Conservation (phyloP, 2,329 filamentous ascomycete genomes). For the Leptographium galeiforme region DNA sequence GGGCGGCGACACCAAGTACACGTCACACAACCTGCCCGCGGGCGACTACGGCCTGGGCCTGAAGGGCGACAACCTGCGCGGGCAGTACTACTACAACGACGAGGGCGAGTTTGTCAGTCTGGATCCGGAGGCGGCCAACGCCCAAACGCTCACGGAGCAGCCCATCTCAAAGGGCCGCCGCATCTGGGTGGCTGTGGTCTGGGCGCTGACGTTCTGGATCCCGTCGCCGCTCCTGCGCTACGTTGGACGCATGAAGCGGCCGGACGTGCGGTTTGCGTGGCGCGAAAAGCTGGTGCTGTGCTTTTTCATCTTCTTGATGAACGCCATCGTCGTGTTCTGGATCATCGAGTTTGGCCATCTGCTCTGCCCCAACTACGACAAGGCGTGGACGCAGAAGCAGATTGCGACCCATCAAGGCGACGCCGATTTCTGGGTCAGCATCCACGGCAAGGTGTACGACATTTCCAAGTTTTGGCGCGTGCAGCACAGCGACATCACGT, state of each 20-base stretch:
- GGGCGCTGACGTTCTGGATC: conserved; percentile 86
- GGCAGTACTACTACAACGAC: conserved; percentile 59
- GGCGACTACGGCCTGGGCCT: conserved; percentile 83
- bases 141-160: conserved; percentile 62
- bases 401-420: conserved; percentile 56
- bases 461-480: conserved; percentile 75
- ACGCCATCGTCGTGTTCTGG: conserved; percentile 76
- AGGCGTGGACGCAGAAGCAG: conserved; percentile 66
- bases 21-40: conserved; percentile 40
- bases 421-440: conserved; percentile 74
- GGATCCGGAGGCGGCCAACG: conserved; percentile 66
- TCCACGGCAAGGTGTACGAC: conserved; percentile 84
- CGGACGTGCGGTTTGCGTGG: conserved; percentile 95
- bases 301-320: conserved; percentile 67
- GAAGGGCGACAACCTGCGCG: conserved; percentile 70
- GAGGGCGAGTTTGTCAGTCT: conserved; percentile 57
- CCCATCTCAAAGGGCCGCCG: conserved; percentile 51
- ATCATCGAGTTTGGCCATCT: conserved; percentile 76
- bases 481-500: conserved; percentile 65
- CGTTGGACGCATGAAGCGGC: conserved; percentile 89
- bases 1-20: conserved; percentile 28
- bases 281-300: conserved; percentile 84
- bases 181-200: conserved; percentile 70
- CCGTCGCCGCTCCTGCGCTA: conserved; percentile 71
- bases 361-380: conserved; percentile 82